Evolutionary conservation across 2,329 filamentous ascomycete genomes (phyloP), one percentile per base, ranked within the genome.

Genomic region (Blastomyces silverae): DNA sequence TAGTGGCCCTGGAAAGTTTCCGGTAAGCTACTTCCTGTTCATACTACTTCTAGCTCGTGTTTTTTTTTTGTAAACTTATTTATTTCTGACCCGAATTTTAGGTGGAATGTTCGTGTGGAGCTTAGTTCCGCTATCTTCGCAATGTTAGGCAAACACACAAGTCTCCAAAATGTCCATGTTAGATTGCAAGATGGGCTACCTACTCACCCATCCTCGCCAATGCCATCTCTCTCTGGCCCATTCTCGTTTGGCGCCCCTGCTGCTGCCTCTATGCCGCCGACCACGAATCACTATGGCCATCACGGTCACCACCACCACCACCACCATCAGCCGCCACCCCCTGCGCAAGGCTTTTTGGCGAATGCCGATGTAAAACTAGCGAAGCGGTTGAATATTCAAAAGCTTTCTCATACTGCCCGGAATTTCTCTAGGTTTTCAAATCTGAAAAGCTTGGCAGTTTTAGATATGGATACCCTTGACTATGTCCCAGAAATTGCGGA

Each of bases 31-130:
- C 25, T 37, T 20, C 22, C 28, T 10, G 5, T 48, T n/a, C 20
- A 13, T 37, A 48, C 39, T 48, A n/a, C 10, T 44, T 42, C 48
- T 31, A 22, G 28, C 20, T 31, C n/a, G 20, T 20, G 42, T n/a
- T 56, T 25, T 22, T 53, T 52, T 53, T 52, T 31, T 34, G 15
- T 50, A 22, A n/a, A 37, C 31, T 53, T 64, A 13, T 2, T 53
- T 55, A n/a, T 55, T 50, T 60, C 48, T 60, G 59, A 57, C n/a
- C 37, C 44, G n/a, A 25, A 53, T 39, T 61, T 31, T 63, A 86
- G 83, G 67, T 88, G 86, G 86, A 86, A 88, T 71, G 83, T 87
- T 63, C 81, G 84, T 7, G 82, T 88, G 64, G 85, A 88, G 72
- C 78, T 88, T 11, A 85, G 82, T 71, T 78, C 83, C 6, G 80